Evolutionary conservation across 805 yeast species (phyloP).

Genomic region (Myxozyma lipomycoides): DNA sequence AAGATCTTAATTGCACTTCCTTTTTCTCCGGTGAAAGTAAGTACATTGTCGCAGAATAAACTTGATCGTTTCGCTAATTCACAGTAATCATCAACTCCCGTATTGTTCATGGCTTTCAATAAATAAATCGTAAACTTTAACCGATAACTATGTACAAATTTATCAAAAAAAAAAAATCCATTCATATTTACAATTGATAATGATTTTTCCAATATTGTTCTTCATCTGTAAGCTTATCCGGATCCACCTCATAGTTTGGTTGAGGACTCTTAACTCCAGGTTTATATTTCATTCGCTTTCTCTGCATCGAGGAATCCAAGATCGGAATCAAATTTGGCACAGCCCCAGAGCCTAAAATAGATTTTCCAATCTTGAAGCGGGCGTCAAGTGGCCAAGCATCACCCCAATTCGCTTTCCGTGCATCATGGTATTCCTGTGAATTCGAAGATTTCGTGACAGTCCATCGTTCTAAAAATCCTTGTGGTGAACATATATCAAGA

Average conservation of each 20-base stretch:
- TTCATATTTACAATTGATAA: conserved; percentile 1
- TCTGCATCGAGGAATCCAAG: not conserved
- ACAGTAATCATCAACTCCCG: too few species aligned
- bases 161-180: not conserved
- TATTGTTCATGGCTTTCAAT: too few species aligned
- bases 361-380: conserved; percentile 40
- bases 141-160: too few species aligned
- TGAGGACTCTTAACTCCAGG: not conserved
- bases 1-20: conserved; percentile 41
- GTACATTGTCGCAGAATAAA: not conserved
- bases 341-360: not conserved
- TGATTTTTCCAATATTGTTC: conserved; percentile 12
- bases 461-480: conserved; percentile 84
- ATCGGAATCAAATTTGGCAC: not conserved
- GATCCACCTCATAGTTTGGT: not conserved
- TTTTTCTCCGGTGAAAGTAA: conserved; percentile 39
- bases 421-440: conserved; percentile 70
- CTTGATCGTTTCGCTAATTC: not conserved
- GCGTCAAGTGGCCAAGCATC: conserved; percentile 81
- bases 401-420: conserved; percentile 77
- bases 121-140: too few species aligned
- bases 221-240: not conserved
- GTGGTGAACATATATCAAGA: conserved; percentile 71
- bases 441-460: conserved; percentile 75
- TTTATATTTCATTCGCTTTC: not conserved